Conservation (phyloP, 495 filamentous ascomycete species). For the Pyrenopolyporus hunteri region DNA sequence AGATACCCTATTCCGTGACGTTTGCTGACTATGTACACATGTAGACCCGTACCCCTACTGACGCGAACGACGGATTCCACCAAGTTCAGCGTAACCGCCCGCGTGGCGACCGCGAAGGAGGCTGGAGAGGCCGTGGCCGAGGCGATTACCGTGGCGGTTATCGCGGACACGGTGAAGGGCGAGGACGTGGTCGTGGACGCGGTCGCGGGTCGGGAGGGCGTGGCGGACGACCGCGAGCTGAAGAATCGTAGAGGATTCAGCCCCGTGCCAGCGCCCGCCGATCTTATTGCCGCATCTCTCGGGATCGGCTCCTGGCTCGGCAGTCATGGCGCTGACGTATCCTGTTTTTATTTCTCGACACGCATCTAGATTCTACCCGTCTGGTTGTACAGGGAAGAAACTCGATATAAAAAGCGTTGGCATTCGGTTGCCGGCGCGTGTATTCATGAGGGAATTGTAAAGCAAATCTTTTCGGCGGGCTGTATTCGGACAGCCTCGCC, state of each 20-base stretch:
- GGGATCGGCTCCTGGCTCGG: conserved; percentile 27
- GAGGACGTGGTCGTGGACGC: conserved; percentile 19
- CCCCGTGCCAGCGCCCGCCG: conserved; percentile 25
- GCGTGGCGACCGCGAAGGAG: conserved; percentile 58
- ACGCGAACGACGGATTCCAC: conserved; percentile 70
- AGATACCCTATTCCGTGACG: background rate
- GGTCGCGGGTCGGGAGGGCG: conserved; percentile 24
- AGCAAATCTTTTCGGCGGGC: conserved; percentile 8
- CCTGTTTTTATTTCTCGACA: conserved; percentile 1
- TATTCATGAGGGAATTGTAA: conserved; percentile 19
- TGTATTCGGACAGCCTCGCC: conserved; percentile 8
- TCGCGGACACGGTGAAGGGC: conserved; percentile 51
- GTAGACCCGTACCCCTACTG: conserved; percentile 41
- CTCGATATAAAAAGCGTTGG: conserved; percentile 2
- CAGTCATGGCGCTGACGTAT: conserved; percentile 25
- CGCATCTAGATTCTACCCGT: conserved; percentile 6
- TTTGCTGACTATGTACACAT: conserved; percentile 27
- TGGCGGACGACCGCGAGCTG: conserved; percentile 39
- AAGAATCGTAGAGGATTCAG: conserved; percentile 48
- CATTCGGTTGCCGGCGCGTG: conserved; percentile 3
- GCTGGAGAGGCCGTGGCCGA: conserved; percentile 57
- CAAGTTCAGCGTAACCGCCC: conserved; percentile 66
- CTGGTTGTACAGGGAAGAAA: conserved; percentile 11
- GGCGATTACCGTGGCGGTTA: conserved; percentile 64
- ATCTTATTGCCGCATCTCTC: conserved; percentile 29